Conservation (phyloP, 768 basidiomycete genomes). For the Leccinum sublutescens region DNA sequence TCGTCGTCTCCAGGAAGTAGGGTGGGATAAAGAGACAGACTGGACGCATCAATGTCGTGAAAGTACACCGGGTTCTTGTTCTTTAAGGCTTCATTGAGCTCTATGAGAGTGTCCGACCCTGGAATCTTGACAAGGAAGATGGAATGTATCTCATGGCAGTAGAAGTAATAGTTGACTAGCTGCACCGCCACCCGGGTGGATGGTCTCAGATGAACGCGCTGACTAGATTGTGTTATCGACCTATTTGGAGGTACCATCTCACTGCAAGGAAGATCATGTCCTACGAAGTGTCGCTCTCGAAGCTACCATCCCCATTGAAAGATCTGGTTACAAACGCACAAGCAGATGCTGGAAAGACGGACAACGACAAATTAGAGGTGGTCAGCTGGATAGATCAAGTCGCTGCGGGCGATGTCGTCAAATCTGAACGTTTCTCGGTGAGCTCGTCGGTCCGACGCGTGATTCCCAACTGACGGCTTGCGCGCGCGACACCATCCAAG, state of each 20-base stretch:
- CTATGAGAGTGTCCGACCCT: no score
- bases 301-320: slow-evolving; percentile 46
- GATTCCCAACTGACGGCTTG: neutral
- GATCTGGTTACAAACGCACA: slow-evolving; percentile 50
- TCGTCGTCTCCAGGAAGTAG: no score
- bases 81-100: no score
- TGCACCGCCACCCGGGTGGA: no score
- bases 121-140: neutral
- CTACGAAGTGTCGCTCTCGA: slow-evolving; percentile 48
- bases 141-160: no score
- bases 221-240: slow-evolving; percentile 25
- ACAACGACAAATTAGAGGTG: slow-evolving; percentile 64
- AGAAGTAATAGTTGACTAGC: no score
- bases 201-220: slow-evolving; percentile 13
- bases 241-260: slow-evolving; percentile 7
- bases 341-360: slow-evolving; percentile 49
- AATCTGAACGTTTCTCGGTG: slow-evolving; percentile 52
- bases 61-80: no score
- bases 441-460: slow-evolving; percentile 5
- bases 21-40: no score
- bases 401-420: slow-evolving; percentile 46
- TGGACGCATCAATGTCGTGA: no score
- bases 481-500: slow-evolving; percentile 39
- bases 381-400: slow-evolving; percentile 69
- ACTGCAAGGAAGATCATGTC: slow-evolving; percentile 43